Base-by-base conservation (phyloP, 2,329 filamentous ascomycete genomes). In the Fusarium piperis region DNA sequence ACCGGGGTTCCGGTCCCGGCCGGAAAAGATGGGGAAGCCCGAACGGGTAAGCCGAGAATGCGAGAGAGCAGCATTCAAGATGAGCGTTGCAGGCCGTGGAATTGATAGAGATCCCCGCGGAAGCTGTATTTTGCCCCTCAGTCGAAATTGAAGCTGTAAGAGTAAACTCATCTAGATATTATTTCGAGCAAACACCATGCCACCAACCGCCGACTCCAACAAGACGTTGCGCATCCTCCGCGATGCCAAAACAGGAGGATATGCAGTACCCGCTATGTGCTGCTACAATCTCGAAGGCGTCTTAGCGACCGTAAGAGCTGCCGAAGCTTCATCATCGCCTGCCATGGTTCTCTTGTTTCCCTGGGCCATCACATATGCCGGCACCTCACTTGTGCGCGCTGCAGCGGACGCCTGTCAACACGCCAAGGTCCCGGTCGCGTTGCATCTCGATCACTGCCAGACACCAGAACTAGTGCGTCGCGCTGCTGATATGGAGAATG, bases 331-430 rank as follows among this genome's bases (percentile, higher is more conserved):
- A 71, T 83, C 84, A 26, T 90, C 90, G 0, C 91, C 91, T 0
- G 85, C 89, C 20, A 90, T 93, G 80, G 89, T 93, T 77, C 90
- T 91, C 44, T 87, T 93, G 70, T 94, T 93, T 78, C 91, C 91
- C 4, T 93, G 91, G 91, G 90, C 91, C 0, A 84, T 93, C 26
- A 83, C 88, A 60, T 93, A 90, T 82, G 89, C 89, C 9, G 85
- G 86, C 65, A 83, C 82, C 0, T 77, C 87, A 38, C 84, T 90
- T 23, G 83, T 90, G 9, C 83, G 86, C 69, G 84, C 87, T 16
- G 88, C 88, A 2, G 86, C 86, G 8, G 83, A 85, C 48, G 89
- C 88, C 16, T 86, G 86, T 6, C 79, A 83, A 59, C 83, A 81
- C 28, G 89, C 89, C 23, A 79, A 77, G 1, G 89, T 92, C 0